These are phyloP conservation scores for Nothophaeocryptopus gaeumannii DNA, from an alignment of 2,329 filamentous ascomycete species.

Conservation along the genomic window DNA sequence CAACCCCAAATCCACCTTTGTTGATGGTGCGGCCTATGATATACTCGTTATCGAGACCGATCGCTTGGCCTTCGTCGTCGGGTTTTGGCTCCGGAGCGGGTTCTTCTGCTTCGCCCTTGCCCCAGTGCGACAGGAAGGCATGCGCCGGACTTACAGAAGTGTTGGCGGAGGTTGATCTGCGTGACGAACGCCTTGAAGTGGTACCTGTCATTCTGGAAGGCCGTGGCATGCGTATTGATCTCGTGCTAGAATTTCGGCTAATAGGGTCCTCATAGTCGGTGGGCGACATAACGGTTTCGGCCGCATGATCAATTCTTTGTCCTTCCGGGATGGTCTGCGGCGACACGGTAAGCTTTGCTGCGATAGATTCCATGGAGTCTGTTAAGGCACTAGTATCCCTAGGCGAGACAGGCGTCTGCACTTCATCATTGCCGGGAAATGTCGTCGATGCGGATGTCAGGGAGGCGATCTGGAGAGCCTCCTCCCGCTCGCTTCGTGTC, in stretches of 20 bases:
- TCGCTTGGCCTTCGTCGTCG: conserved; percentile 66
- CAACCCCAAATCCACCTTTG: conserved; percentile 63
- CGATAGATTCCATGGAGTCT: conserved; percentile 31
- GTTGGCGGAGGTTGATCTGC: conserved; percentile 28
- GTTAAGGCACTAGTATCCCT: conserved; percentile 23
- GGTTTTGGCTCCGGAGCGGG: conserved; percentile 45
- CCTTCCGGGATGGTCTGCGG: conserved; percentile 34
- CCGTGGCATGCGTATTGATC: conserved; percentile 27
- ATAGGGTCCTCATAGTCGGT: conserved; percentile 25
- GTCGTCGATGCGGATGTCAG: conserved; percentile 36
- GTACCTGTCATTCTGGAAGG: conserved; percentile 22
- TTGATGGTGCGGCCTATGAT: conserved; percentile 66
- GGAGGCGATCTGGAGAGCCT: conserved; percentile 25
- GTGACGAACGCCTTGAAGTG: conserved; percentile 25
- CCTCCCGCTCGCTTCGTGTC: conserved; percentile 20
- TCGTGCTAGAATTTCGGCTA: conserved; percentile 31
- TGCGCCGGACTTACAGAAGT: conserved; percentile 34
- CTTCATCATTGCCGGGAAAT: conserved; percentile 25
- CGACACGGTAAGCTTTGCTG: conserved; percentile 29
- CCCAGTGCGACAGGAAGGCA: conserved; percentile 32
- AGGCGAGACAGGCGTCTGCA: conserved; percentile 24
- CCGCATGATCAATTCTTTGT: conserved; percentile 25
- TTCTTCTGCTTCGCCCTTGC: conserved; percentile 25
- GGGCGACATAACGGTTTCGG: conserved; percentile 28
- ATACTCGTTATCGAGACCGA: conserved; percentile 60